phyloP scores from a whole-genome alignment of 2,329 filamentous ascomycete species.

The Trichoderma afroharzianum region DNA sequence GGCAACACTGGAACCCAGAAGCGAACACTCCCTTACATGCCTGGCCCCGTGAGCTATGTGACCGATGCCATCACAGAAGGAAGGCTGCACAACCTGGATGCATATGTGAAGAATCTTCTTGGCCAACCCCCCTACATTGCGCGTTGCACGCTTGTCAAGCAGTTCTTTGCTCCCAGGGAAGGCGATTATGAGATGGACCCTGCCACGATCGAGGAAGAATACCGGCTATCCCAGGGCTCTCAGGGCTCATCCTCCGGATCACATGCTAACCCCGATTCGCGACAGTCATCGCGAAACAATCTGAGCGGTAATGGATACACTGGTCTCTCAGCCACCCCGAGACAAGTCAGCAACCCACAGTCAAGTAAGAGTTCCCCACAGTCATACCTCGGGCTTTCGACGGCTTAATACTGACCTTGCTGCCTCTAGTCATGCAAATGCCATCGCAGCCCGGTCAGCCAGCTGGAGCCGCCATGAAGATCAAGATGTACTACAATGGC shows the following conservation, averaged over 20 bases:
- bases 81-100: slow-evolving; percentile 85
- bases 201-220: slow-evolving; percentile 69
- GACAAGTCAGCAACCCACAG: slow-evolving; percentile 43
- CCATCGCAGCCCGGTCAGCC: slow-evolving; percentile 9
- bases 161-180: slow-evolving; percentile 85
- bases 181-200: slow-evolving; percentile 92
- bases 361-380: slow-evolving; percentile 12
- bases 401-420: neutral
- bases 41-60: slow-evolving; percentile 93
- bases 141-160: slow-evolving; percentile 76
- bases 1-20: slow-evolving; percentile 77
- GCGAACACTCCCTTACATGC: slow-evolving; percentile 92
- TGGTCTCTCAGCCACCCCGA: slow-evolving; percentile 50
- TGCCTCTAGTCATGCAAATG: slow-evolving; percentile 28
- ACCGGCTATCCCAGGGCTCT: slow-evolving; percentile 68
- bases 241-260: slow-evolving; percentile 64
- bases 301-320: slow-evolving; percentile 55
- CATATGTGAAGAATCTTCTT: slow-evolving; percentile 90
- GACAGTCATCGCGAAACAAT: slow-evolving; percentile 63
- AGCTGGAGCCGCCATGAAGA: slow-evolving; percentile 59
- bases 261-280: slow-evolving; percentile 55
- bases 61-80: slow-evolving; percentile 97
- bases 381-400: neutral
- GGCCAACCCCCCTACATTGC: slow-evolving; percentile 81
- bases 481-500: slow-evolving; percentile 91